phyloP scores from a whole-genome alignment of 1,139 yeast species.

The Lodderomyces orthopsilosis region DNA sequence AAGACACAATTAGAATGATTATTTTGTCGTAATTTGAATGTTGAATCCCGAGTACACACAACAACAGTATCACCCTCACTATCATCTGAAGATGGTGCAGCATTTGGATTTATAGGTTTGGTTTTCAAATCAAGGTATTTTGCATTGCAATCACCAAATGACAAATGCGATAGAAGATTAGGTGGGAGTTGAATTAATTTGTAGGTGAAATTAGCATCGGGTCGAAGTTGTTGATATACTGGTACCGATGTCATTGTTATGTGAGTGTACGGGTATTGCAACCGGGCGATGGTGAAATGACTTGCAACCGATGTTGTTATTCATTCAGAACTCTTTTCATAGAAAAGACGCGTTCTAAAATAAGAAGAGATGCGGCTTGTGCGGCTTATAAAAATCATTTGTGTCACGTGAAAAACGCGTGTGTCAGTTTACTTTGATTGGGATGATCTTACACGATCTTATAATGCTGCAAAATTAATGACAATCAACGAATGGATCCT shows the following conservation, averaged over 20 bases:
- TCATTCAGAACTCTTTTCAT: no score
- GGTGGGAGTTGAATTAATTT: conserved; percentile 61
- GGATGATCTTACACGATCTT: no score
- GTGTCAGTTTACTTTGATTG: no score
- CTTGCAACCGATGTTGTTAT: no score
- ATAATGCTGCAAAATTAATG: no score
- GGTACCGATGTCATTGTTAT: conserved; percentile 6
- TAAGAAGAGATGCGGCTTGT: no score
- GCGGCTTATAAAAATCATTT: no score
- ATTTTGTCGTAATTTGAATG: conserved; percentile 71
- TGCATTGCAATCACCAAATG: conserved; percentile 13
- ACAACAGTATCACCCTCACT: conserved; percentile 34
- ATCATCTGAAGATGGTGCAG: neutral
- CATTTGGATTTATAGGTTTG: conserved; percentile 20
- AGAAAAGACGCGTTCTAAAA: no score
- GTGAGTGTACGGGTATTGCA: no score
- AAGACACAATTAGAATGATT: conserved; percentile 84
- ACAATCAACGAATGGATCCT: no score
- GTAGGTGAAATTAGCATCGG: conserved; percentile 31
- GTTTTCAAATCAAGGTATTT: conserved; percentile 48
- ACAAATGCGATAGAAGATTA: conserved; percentile 46
- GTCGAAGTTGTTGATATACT: conserved; percentile 27
- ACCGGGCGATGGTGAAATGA: no score
- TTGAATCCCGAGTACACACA: conserved; percentile 55
- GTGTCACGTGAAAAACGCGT: neutral